Conservation (phyloP, 2,329 filamentous ascomycete species). For the Aspergillus bombycis region DNA sequence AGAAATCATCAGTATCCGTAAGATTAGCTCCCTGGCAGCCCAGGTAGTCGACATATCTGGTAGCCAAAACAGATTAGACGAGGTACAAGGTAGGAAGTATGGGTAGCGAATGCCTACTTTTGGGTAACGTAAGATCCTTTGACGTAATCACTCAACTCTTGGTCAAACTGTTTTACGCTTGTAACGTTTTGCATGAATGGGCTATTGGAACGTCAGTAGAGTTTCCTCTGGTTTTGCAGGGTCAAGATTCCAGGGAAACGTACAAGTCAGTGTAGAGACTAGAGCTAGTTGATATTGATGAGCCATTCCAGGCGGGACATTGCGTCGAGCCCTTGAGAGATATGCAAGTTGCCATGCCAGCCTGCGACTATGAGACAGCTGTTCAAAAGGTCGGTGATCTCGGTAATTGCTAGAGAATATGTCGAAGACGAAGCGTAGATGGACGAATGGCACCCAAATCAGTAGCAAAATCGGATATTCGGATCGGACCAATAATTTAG, state of each 20-base stretch:
- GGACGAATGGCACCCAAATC: not conserved
- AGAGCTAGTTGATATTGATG: slow-evolving; percentile 70
- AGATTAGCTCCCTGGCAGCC: slow-evolving; percentile 80
- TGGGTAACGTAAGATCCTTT: slow-evolving; percentile 71
- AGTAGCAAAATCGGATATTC: slow-evolving; percentile 6
- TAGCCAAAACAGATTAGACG: not conserved
- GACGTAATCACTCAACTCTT: slow-evolving; percentile 70
- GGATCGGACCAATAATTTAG: slow-evolving; percentile 6
- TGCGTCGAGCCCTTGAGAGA: slow-evolving; percentile 69
- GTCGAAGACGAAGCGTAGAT: not conserved
- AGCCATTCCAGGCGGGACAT: slow-evolving; percentile 72
- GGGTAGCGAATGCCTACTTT: slow-evolving; percentile 62
- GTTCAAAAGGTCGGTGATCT: not conserved
- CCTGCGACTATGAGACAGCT: slow-evolving; percentile 20
- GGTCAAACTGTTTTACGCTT: slow-evolving; percentile 76
- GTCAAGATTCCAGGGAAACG: slow-evolving; percentile 37
- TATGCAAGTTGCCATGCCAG: slow-evolving; percentile 57
- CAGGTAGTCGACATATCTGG: slow-evolving; percentile 79
- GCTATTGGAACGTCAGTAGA: slow-evolving; percentile 53
- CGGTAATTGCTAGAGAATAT: not conserved
- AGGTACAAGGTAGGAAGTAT: not conserved
- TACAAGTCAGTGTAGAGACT: slow-evolving; percentile 67
- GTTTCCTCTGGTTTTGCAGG: not conserved
- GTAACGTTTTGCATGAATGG: slow-evolving; percentile 85
- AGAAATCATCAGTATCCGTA: slow-evolving; percentile 76